Conservation (phyloP, 2,329 filamentous ascomycete species). For the Monosporascus sp. region DNA sequence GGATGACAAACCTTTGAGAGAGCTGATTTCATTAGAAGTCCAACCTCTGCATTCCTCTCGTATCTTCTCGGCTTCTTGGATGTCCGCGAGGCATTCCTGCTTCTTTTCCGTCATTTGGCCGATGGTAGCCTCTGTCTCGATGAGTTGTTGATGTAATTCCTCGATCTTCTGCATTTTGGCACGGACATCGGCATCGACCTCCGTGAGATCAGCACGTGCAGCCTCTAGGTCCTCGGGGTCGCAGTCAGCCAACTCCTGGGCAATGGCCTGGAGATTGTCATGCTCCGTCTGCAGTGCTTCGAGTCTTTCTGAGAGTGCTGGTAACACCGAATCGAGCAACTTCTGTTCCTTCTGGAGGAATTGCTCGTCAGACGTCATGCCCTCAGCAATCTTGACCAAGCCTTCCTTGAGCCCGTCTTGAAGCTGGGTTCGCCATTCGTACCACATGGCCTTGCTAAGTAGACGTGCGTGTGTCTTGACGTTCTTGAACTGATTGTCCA, state of each 20-base stretch:
- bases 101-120: constrained; percentile 61
- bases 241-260: constrained; percentile 69
- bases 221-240: constrained; percentile 73
- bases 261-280: constrained; percentile 63
- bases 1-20: constrained; percentile 61
- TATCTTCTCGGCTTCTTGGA: constrained; percentile 74
- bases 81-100: constrained; percentile 64
- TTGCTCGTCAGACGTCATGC: constrained; percentile 69
- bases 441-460: constrained; percentile 94
- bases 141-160: constrained; percentile 59
- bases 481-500: constrained; percentile 97
- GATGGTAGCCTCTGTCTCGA: constrained; percentile 61
- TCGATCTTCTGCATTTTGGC: constrained; percentile 63
- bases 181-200: constrained; percentile 62
- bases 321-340: constrained; percentile 62
- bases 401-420: constrained; percentile 76
- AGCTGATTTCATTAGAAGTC: constrained; percentile 73
- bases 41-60: constrained; percentile 87
- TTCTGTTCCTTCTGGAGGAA: constrained; percentile 62
- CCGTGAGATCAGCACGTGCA: constrained; percentile 62
- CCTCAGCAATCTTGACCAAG: constrained; percentile 67
- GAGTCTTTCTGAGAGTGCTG: constrained; percentile 55
- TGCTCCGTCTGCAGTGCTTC: constrained; percentile 58
- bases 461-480: constrained; percentile 89
- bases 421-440: constrained; percentile 92